Evolutionary conservation across 257 asterid genomes (phyloP).

Genomic region (Solanum sitiens): DNA sequence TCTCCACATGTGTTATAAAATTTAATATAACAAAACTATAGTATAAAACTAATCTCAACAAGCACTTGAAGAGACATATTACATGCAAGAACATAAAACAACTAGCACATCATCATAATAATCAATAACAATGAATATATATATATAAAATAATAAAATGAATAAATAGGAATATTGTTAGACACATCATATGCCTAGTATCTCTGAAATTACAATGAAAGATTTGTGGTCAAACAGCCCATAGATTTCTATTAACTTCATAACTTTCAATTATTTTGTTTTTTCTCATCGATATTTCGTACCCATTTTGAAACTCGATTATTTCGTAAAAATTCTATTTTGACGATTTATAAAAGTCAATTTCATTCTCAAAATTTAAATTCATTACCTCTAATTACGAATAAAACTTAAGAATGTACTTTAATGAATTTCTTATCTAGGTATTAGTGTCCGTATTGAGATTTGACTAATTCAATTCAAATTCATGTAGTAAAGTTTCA

Average conservation of each 20-base stretch:
- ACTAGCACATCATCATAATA: background rate
- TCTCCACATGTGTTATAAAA: background rate
- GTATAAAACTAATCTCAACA: background rate
- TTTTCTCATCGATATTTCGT: background rate
- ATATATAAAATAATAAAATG: background rate
- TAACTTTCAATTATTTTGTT: background rate
- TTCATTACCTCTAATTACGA: background rate
- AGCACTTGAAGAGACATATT: background rate
- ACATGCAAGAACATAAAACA: background rate
- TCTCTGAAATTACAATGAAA: background rate
- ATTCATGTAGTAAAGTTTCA: background rate
- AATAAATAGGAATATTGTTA: background rate
- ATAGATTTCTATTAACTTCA: background rate
- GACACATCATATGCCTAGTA: background rate
- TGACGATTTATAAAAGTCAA: background rate
- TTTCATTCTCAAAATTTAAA: background rate
- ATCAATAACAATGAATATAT: background rate
- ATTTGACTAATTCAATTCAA: background rate
- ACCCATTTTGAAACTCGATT: background rate
- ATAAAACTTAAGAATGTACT: accelerated
- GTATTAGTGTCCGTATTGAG: background rate
- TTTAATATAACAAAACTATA: background rate
- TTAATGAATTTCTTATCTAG: background rate
- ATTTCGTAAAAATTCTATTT: background rate
- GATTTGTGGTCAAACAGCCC: background rate